Conservation (phyloP, 805 yeast species). For the Schwanniomyces sp. region DNA sequence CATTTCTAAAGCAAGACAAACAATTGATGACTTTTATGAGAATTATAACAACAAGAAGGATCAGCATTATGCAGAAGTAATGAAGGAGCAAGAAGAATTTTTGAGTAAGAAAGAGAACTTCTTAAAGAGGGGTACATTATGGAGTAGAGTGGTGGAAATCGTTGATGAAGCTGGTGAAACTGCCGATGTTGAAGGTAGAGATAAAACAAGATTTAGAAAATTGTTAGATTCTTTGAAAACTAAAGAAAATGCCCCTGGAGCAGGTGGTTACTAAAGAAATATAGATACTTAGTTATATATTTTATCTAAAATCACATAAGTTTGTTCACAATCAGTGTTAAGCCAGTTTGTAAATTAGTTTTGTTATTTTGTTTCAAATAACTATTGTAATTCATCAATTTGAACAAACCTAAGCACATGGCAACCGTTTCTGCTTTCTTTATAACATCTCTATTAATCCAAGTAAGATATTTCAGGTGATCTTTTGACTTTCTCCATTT, state of each 20-base stretch:
- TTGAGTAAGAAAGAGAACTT: conserved; percentile 70
- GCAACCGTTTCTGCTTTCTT: conserved; percentile 28
- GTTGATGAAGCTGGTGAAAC: conserved; percentile 45
- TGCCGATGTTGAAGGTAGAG: conserved; percentile 50
- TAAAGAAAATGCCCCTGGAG: conserved; percentile 74
- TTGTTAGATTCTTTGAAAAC: conserved; percentile 65
- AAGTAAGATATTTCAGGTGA: conserved; percentile 33
- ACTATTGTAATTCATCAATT: conserved; percentile 38
- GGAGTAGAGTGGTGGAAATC: conserved; percentile 60
- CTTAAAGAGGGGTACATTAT: conserved; percentile 49
- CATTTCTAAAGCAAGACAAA: conserved; percentile 72
- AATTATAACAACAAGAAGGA: conserved; percentile 85
- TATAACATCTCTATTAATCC: conserved; percentile 28
- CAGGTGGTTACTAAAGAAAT: conserved; percentile 53
- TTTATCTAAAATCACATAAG: conserved; percentile 17
- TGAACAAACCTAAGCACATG: conserved; percentile 36
- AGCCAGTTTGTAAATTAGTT: conserved; percentile 8
- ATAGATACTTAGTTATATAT: neutral
- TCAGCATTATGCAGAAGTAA: conserved; percentile 59
- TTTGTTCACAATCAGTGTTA: conserved; percentile 16
- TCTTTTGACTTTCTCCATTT: conserved; percentile 44
- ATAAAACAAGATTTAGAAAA: conserved; percentile 69
- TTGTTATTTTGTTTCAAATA: conserved; percentile 12
- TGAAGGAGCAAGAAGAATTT: conserved; percentile 68
- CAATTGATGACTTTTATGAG: conserved; percentile 90